These are phyloP conservation scores for Geotrichum phurueaensis DNA, from an alignment of 1,139 yeast species.

Conservation along the genomic window DNA sequence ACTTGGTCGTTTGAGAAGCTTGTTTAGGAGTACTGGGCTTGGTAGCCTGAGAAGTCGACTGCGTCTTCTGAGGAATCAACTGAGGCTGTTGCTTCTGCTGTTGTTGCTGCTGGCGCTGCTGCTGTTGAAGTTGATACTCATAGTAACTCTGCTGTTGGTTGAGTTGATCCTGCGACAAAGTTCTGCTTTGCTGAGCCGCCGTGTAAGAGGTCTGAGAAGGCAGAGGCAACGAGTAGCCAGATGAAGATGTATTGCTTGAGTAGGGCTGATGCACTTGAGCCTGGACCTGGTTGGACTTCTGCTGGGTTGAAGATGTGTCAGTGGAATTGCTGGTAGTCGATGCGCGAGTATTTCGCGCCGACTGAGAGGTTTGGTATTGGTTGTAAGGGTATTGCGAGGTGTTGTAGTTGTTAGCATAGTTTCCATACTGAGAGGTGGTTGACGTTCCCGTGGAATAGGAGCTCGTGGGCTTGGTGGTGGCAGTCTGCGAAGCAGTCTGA, in stretches of 20 bases:
- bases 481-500: not conserved
- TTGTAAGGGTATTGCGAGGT: not conserved
- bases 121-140: conserved; percentile 3
- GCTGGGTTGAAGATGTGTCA: conserved; percentile 1
- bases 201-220: conserved; percentile 11
- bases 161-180: not conserved
- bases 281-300: not conserved
- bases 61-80: conserved; percentile 1
- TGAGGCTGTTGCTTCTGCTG: conserved; percentile 2
- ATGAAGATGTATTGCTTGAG: conserved; percentile 2
- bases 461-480: not conserved
- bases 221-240: conserved; percentile 7
- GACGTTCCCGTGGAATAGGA: not conserved
- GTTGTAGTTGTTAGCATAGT: not conserved
- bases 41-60: not conserved
- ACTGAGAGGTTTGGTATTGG: conserved; percentile 1
- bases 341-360: not conserved
- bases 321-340: conserved; percentile 1
- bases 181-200: not conserved
- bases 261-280: conserved; percentile 9
- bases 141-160: not conserved
- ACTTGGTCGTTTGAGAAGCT: not conserved
- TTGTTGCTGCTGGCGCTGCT: conserved; percentile 9
- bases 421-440: conserved; percentile 2
- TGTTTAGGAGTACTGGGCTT: not conserved